Conservation (phyloP, 805 yeast species). For the Barnettozyma siamensis region DNA sequence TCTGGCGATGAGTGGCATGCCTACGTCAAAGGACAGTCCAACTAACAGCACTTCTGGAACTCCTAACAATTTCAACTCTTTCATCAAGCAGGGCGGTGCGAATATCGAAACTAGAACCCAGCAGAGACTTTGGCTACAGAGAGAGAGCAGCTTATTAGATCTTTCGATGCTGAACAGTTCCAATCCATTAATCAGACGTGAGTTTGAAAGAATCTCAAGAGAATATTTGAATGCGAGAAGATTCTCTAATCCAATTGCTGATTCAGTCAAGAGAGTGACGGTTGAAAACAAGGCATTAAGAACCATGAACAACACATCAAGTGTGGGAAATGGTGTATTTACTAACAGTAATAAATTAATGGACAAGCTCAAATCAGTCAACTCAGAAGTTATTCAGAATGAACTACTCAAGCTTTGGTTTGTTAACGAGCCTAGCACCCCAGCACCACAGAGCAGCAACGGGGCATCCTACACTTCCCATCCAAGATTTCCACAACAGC, state of each 20-base stretch:
- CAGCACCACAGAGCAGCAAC: conserved; percentile 6
- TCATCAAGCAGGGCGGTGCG: conserved; percentile 31
- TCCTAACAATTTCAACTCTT: conserved; percentile 36
- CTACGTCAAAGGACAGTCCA: conserved; percentile 18
- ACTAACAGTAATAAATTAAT: not conserved
- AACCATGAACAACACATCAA: not conserved
- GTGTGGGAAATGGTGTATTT: not conserved
- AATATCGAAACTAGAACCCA: conserved; percentile 68
- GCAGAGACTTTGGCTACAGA: conserved; percentile 76
- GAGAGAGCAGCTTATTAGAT: conserved; percentile 68
- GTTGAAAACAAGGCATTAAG: not conserved
- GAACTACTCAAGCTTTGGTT: conserved; percentile 23
- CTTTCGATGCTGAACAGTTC: conserved; percentile 23
- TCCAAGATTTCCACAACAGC: conserved; percentile 10
- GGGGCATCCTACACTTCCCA: conserved; percentile 10
- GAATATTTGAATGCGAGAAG: conserved; percentile 68
- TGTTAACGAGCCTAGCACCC: conserved; percentile 13
- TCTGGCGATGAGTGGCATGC: conserved; percentile 22
- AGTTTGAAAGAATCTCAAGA: conserved; percentile 69
- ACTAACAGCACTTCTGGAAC: conserved; percentile 10
- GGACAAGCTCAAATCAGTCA: conserved; percentile 8
- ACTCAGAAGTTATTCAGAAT: conserved; percentile 15
- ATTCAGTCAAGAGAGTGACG: conserved; percentile 49
- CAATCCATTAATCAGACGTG: conserved; percentile 55
- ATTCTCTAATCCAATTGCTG: conserved; percentile 63